A percentile compares a stretch with the other conserved stretches of the same genome.
Evolutionary conservation across 1,284 basidiomycete genomes (phyloP).

Genomic region (Malassezia pachydermatis): DNA sequence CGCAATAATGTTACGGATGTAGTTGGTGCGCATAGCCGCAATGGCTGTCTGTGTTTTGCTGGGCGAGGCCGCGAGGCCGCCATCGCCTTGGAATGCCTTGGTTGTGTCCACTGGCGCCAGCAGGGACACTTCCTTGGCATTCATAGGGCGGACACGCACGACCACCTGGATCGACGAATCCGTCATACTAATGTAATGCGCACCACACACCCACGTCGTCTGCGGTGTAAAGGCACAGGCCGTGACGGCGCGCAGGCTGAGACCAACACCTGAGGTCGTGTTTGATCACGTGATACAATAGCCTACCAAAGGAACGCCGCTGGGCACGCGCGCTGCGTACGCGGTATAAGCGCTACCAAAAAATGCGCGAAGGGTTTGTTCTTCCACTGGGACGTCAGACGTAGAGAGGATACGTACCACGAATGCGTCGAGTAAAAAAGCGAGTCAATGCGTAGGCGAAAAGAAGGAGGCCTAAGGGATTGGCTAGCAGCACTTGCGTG

Average conservation of each 20-base stretch:
- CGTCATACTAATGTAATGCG: conserved; percentile 13
- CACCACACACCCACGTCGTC: not conserved
- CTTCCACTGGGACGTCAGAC: conserved; percentile 58
- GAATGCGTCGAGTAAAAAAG: conserved; percentile 74
- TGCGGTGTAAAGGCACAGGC: not conserved
- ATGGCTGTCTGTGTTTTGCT: conserved; percentile 20
- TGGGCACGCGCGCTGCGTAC: conserved; percentile 62
- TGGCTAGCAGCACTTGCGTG: conserved; percentile 84
- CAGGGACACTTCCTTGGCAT: conserved; percentile 32
- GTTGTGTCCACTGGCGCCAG: conserved; percentile 34
- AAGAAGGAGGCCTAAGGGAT: conserved; percentile 62
- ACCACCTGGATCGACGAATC: conserved; percentile 29
- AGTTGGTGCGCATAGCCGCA: conserved; percentile 17
- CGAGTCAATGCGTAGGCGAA: conserved; percentile 63
- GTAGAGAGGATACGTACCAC: too few relatives aligned
- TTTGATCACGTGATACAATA: conserved; percentile 18
- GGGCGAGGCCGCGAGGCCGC: conserved; percentile 39
- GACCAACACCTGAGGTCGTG: conserved; percentile 3
- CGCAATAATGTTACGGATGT: conserved; percentile 40
- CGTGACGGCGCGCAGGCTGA: not conserved
- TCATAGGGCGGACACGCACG: conserved; percentile 46
- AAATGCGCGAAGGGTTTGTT: conserved; percentile 62
- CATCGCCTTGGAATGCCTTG: conserved; percentile 46
- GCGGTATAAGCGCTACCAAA: conserved; percentile 68
- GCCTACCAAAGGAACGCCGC: conserved; percentile 55